phyloP scores from a whole-genome alignment of 257 asterid species.

The Penstemon davidsonii region DNA sequence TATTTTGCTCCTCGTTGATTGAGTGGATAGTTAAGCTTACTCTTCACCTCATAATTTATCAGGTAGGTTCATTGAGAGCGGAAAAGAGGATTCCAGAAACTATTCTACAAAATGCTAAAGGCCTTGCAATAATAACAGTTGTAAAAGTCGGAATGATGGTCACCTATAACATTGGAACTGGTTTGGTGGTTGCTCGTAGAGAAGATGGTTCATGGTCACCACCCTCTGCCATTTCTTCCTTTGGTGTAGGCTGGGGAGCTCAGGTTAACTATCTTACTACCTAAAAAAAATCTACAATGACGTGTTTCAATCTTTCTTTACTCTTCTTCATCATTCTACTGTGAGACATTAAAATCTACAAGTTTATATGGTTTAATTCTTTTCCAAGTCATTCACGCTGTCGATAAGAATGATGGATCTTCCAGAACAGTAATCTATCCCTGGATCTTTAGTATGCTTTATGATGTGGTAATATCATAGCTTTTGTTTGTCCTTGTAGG shows the following conservation, averaged over 20 bases:
- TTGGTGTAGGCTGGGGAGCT: constrained; percentile 98
- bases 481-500: constrained; percentile 48
- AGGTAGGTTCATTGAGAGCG: constrained; percentile 73
- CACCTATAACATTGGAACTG: constrained; percentile 93
- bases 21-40: constrained; percentile 9
- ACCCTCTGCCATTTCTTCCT: constrained; percentile 91
- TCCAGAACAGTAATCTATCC: not conserved
- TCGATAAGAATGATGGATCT: constrained; percentile 12
- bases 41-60: constrained; percentile 27
- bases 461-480: too few relatives aligned
- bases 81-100: constrained; percentile 91
- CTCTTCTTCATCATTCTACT: too few relatives aligned
- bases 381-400: not conserved
- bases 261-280: constrained; percentile 56
- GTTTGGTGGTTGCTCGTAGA: constrained; percentile 82
- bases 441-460: not conserved
- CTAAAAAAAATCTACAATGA: constrained; percentile 15
- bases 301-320: not conserved
- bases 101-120: constrained; percentile 84
- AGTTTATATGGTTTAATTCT: not conserved
- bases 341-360: too few relatives aligned
- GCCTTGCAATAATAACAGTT: constrained; percentile 89
- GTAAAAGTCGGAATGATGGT: constrained; percentile 92
- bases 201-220: constrained; percentile 99
- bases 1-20: not conserved